Base-by-base conservation (phyloP, 371 early-diverging fungal species). In the Mortierella sp. region DNA sequence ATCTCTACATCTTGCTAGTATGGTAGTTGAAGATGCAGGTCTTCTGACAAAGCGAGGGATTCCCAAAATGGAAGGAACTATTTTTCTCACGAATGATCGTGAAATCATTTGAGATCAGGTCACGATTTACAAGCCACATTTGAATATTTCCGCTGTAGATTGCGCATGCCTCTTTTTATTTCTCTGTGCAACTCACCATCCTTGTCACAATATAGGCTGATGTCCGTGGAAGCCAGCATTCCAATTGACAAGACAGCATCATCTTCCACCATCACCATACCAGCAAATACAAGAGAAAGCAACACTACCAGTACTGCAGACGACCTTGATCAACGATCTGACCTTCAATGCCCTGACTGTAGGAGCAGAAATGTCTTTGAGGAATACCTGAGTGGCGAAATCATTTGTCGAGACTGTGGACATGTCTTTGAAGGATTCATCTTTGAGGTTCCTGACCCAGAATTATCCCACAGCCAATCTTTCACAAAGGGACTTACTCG, bases 321-420 rank as follows among this genome's bases (percentile, higher is more conserved):
- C 55, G 49, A 49, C 49, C 19, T 49, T 19, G 22, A 58, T 26
- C 54, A n/a, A 19, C 64, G 64, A 22, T 13, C 55, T 35, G 65
- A 56, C 35, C 45, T 47, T n/a, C n/a, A 40, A 43, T 68, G 68
- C 23, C 68, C 68, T 23, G 59, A 23, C 1, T 68, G 68, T 37
- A 19, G 19, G n/a, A 34, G 63, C 19, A 32, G 19, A 19, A 62
- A 55, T 19, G 43, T 62, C 9, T 19, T 26, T 22, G 54, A 42
- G 12, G 69, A 69, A 43, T 22, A 31, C 26, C 19, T 8, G 10
- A 23, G 15, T 37, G 68, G 61, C 1, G 45, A 54, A 2, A 45
- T 49, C 47, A 54, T 62, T 22, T 69, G 69, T 28, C 57, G 45
- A 26, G 54, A 56, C 55, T 69, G 69, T 26, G 69, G 69, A 2